phyloP scores from a whole-genome alignment of 2,329 filamentous ascomycete species.

The Fusarium palustre region DNA sequence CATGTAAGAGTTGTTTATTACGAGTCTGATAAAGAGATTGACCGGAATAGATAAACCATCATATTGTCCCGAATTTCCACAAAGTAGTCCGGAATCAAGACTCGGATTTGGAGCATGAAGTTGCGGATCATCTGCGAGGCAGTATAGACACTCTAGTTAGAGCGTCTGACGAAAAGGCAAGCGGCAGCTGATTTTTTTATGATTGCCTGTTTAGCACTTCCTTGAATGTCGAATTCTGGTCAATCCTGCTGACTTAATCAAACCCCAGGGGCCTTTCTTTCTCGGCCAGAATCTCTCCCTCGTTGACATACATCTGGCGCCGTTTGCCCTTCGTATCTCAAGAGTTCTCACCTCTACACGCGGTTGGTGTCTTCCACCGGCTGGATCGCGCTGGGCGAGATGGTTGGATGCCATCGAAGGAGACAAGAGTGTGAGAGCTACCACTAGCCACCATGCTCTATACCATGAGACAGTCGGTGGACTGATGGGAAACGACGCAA shows the following conservation, averaged over 20 bases:
- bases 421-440: conserved; percentile 72
- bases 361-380: conserved; percentile 73
- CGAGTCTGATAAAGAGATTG: not conserved
- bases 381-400: conserved; percentile 71
- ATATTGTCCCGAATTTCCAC: conserved; percentile 82
- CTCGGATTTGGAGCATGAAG: conserved; percentile 65
- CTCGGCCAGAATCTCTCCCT: conserved; percentile 64
- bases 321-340: conserved; percentile 77
- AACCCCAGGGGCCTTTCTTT: conserved; percentile 74
- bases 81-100: conserved; percentile 76
- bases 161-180: conserved; percentile 59
- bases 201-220: not conserved
- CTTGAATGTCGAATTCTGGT: not conserved
- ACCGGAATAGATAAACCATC: conserved; percentile 72
- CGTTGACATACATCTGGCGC: conserved; percentile 81
- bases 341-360: conserved; percentile 73
- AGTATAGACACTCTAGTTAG: conserved; percentile 69
- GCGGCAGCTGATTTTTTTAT: conserved; percentile 3
- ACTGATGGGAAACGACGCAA: conserved; percentile 45
- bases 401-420: conserved; percentile 79
- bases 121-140: conserved; percentile 70
- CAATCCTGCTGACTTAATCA: not conserved
- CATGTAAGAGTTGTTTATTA: conserved; percentile 64
- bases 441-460: conserved; percentile 70
- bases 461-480: conserved; percentile 70